phyloP scores from a whole-genome alignment of 208 protist species.

The Acanthamoeba lenticulata region DNA sequence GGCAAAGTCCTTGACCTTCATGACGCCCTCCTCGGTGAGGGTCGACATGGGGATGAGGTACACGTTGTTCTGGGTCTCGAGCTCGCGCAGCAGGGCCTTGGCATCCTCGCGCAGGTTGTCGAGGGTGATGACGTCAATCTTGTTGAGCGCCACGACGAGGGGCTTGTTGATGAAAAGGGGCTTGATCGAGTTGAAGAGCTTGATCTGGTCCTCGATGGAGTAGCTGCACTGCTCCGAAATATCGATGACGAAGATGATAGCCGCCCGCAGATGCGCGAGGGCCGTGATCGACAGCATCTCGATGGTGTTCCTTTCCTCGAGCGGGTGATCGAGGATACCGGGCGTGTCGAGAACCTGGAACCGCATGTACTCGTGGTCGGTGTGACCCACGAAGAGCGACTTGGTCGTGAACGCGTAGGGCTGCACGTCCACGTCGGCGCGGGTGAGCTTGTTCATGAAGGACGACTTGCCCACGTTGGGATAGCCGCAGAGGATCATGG shows the following conservation, averaged over 20 bases:
- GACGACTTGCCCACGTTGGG: slow-evolving; percentile 99
- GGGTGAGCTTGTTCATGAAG: slow-evolving; percentile 99
- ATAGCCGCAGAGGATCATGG: slow-evolving; percentile 95
- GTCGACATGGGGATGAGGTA: slow-evolving; percentile 93
- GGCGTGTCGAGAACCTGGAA: slow-evolving; percentile 99
- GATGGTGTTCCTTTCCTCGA: slow-evolving; percentile 99
- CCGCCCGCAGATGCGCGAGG: slow-evolving; percentile 96
- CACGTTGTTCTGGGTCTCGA: slow-evolving; percentile 73
- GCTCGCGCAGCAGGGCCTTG: slow-evolving; percentile 66
- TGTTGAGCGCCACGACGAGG: slow-evolving; percentile 99
- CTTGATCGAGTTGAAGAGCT: slow-evolving; percentile 98
- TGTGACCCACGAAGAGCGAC: slow-evolving; percentile 99
- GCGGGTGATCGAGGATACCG: slow-evolving; percentile 99
- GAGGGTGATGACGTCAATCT: slow-evolving; percentile 96
- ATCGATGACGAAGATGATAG: slow-evolving; percentile 99
- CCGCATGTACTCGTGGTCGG: slow-evolving; percentile 98
- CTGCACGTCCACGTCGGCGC: slow-evolving; percentile 99
- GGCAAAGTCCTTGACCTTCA: slow-evolving; percentile 83
- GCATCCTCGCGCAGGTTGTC: slow-evolving; percentile 77
- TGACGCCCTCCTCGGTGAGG: slow-evolving; percentile 94
- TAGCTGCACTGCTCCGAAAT: slow-evolving; percentile 98
- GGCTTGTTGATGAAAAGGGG: slow-evolving; percentile 99
- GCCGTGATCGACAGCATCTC: slow-evolving; percentile 99
- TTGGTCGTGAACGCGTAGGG: slow-evolving; percentile 99
- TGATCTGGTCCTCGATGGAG: slow-evolving; percentile 96